Evolutionary conservation across 129 eudicot species (phyloP).

Genomic region (Oenanthe sinensis): DNA sequence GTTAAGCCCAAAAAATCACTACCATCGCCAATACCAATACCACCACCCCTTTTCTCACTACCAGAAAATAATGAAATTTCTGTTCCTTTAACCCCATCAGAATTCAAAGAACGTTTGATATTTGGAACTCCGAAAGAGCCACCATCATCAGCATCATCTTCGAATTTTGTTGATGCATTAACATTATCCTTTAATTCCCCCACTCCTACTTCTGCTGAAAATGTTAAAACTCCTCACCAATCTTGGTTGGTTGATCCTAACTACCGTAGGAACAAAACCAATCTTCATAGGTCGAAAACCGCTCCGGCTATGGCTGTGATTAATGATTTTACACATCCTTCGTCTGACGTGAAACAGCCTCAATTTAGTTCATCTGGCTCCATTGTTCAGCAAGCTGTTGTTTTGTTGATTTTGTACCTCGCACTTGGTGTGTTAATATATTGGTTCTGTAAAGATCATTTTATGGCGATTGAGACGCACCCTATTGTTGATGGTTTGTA

Average conservation of each 20-base stretch:
- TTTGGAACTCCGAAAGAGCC: conserved; percentile 44
- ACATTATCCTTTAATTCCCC: conserved; percentile 22
- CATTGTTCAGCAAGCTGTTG: conserved; percentile 61
- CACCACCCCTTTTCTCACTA: conserved; percentile 30
- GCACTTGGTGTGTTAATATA: conserved; percentile 73
- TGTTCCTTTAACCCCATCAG: conserved; percentile 62
- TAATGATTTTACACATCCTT: conserved; percentile 37
- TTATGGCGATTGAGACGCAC: conserved; percentile 57
- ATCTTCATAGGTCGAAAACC: conserved; percentile 83
- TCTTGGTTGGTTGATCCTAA: conserved; percentile 63
- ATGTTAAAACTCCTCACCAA: conserved; percentile 3
- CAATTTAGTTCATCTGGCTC: conserved; percentile 23
- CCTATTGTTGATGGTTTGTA: conserved; percentile 92
- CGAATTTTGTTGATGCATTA: conserved; percentile 36
- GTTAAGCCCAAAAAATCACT: conserved; percentile 18
- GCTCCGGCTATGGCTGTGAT: conserved; percentile 96
- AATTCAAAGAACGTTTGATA: conserved; percentile 61
- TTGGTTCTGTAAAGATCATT: conserved; percentile 45
- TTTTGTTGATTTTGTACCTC: conserved; percentile 56
- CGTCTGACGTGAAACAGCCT: conserved; percentile 28
- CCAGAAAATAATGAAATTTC: conserved; percentile 70
- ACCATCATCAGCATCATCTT: conserved; percentile 21
- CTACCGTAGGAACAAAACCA: conserved; percentile 34
- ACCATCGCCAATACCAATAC: conserved; percentile 36
- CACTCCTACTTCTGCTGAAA: conserved; percentile 2